Evolutionary conservation across 2,329 filamentous ascomycete genomes (phyloP), one percentile per base, ranked within the genome.

Genomic region (Trichoderma sp.): DNA sequence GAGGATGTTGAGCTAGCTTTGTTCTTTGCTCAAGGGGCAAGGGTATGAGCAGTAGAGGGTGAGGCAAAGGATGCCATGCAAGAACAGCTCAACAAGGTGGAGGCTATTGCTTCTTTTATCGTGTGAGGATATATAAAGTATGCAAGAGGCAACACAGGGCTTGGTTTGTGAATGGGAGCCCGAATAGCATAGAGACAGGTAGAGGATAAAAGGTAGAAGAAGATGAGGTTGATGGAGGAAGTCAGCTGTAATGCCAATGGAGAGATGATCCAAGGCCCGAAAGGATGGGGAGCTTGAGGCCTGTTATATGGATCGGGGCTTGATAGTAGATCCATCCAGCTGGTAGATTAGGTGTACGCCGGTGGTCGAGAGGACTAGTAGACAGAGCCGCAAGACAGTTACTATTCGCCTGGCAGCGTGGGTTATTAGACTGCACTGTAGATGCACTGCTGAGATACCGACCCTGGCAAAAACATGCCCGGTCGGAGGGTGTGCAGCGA

Each of bases 291-390:
- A n/a, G 24, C 60, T 64, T 34, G 32, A 11, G 49, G 32, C 49
- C 32, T 64, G 60, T 64, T 64, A 64, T 64, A 64, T 64, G 60
- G 60, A 63, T 63, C 60, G 60, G 60, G 39, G 18, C 54, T 54
- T 64, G 60, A 49, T 10, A 64, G 30, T 18, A 64, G 60, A 64
- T 64, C 60, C 49, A 55, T 64, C 32, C 8, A 54, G 46, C 32
- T 34, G 49, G 24, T 54, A 43, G 13, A 24, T 18, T 10, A 63
- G 34, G 46, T 39, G 32, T 64, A 64, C 60, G 60, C 60, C 60
- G 16, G 32, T 11, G n/a, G 32, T 13, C 60, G 60, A 64, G 43
- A 11, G 32, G n/a, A n/a, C n/a, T 5, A 34, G 28, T n/a, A n/a
- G 18, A 13, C 30, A 63, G 60, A 64, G 60, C 60, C 60, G 39